Percentiles rank a stretch among this genome's conserved stretches.
Conservation (phyloP, 257 asterid genomes). For the Vinca minor region DNA sequence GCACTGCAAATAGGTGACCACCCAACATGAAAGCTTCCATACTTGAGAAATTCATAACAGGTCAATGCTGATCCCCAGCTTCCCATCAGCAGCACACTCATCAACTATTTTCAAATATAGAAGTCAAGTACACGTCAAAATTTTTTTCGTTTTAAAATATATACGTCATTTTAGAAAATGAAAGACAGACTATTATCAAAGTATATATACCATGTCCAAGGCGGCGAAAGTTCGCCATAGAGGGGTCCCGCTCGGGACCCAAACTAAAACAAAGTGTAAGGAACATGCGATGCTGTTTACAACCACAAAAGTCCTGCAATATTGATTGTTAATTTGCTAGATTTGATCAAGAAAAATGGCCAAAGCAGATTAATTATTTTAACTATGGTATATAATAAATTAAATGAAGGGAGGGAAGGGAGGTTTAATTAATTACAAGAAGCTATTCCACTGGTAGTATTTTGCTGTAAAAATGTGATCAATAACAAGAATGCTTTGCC, state of each 20-base stretch:
- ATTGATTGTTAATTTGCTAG: too few species aligned
- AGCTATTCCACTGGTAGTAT: not conserved
- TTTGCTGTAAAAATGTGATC: not conserved
- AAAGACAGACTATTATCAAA: too few species aligned
- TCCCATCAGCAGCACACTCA: not conserved
- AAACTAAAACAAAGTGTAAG: not conserved
- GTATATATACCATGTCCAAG: constrained; percentile 1
- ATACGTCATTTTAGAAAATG: too few species aligned
- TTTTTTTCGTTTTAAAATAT: too few species aligned
- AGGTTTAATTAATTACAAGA: too few species aligned
- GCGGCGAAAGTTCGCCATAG: not conserved
- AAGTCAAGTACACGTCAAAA: too few species aligned
- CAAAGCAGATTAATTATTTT: too few species aligned
- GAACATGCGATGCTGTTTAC: not conserved
- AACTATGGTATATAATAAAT: too few species aligned
- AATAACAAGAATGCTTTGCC: not conserved
- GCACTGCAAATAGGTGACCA: not conserved
- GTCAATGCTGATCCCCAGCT: constrained; percentile 2
- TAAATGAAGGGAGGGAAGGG: too few species aligned
- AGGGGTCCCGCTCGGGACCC: not conserved
- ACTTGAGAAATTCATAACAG: not conserved
- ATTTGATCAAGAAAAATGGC: not conserved
- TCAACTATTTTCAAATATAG: not conserved
- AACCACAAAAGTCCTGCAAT: not conserved
- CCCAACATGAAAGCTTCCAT: not conserved